A percentile compares a stretch with the other conserved stretches of the same genome.
Conservation (phyloP, 495 filamentous ascomycete genomes). For the Podospora tetraspora region DNA sequence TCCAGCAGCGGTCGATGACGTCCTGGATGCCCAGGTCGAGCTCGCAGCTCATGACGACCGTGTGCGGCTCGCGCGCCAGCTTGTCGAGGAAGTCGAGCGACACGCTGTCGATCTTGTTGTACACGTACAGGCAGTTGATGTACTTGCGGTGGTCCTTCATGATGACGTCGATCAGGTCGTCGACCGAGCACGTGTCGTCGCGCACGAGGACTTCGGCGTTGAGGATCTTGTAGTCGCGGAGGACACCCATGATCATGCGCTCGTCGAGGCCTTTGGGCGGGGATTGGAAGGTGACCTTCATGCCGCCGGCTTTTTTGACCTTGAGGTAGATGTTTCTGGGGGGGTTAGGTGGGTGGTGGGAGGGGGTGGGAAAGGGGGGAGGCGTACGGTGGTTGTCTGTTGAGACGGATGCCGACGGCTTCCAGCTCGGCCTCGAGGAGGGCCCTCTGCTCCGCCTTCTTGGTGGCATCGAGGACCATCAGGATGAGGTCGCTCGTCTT, state of each 20-base stretch:
- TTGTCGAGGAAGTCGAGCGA: conserved; percentile 89
- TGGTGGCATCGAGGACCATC: conserved; percentile 97
- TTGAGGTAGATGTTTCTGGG: conserved; percentile 97
- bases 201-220: conserved; percentile 95
- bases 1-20: conserved; percentile 92
- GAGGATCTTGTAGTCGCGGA: conserved; percentile 97
- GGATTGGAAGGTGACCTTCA: conserved; percentile 94
- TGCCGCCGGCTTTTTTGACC: conserved; percentile 89
- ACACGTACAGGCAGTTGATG: conserved; percentile 93
- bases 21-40: conserved; percentile 95
- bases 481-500: conserved; percentile 97
- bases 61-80: conserved; percentile 86
- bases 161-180: conserved; percentile 97
- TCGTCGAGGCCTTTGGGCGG: conserved; percentile 90
- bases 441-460: conserved; percentile 88
- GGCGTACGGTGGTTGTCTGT: conserved; percentile 81
- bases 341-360: neutral
- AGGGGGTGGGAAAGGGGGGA: neutral
- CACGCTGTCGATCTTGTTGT: conserved; percentile 99
- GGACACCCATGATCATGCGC: conserved; percentile 94
- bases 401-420: conserved; percentile 91
- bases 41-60: conserved; percentile 96
- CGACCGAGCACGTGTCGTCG: conserved; percentile 92
- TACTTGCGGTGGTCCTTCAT: conserved; percentile 99
- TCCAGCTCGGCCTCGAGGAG: conserved; percentile 90